Evolutionary conservation across 2,329 filamentous ascomycete genomes (phyloP), one percentile per base, ranked within the genome.

Genomic region (Furcasterigmium sp.): DNA sequence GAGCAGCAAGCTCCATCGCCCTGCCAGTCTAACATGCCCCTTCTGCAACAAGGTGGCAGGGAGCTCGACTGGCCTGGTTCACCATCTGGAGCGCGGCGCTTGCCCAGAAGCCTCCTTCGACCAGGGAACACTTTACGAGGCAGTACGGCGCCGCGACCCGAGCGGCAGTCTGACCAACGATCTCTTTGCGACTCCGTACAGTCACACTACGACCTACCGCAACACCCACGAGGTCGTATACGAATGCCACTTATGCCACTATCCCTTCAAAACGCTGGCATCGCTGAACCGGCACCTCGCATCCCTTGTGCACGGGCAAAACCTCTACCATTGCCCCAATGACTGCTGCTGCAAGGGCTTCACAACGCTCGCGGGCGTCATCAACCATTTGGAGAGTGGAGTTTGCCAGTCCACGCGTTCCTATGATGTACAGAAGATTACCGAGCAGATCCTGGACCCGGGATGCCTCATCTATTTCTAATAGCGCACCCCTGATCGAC

Each of bases 81-180:
- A 80, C 53, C 77, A 85, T 48, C 57, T 84, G 1, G 81, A 85
- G 49, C 59, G 52, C 1, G 72, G 73, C n/a, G 57, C 64, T 1
- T 85, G 80, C 41, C 67, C 67, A 0, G 56, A 56, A 0, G 73
- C 75, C 0, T 59, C 55, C 0, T 35, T 81, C 2, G 69, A 75
- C 52, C 71, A 73, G 9, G 68, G 76, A 9, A 56, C 49, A 3
- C 63, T 84, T 4, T 72, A 73, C 54, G 47, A 54, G 0, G 54
- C 67, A 10, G 58, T 82, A 8, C 66, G 67, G 3, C 45, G 53
- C 13, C 61, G 64, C 2, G 79, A 84, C 45, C 64, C 67, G 0
- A 32, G 62, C 5, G 69, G 74, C 11, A 3, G 67, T 23, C 69
- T 84, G 41, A 72, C 76, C 6, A 75, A 72, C 45, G 71, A 69